Evolutionary conservation across 2,329 filamentous ascomycete genomes (phyloP), one percentile per base, ranked within the genome.

Genomic region (Penicillium sp.): DNA sequence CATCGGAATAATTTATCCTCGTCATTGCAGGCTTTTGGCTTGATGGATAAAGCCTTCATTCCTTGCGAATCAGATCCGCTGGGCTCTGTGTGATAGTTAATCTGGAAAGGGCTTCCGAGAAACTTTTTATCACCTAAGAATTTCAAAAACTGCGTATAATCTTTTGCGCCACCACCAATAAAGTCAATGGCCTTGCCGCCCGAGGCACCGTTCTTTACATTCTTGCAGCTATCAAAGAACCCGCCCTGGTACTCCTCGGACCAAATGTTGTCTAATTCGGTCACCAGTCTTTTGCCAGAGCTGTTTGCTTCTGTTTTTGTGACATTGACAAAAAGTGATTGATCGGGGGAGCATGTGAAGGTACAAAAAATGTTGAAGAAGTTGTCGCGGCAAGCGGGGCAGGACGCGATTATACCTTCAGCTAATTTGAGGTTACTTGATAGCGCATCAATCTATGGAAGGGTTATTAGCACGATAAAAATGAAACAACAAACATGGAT

Each of bases 321-420:
- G 40, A 99, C 85, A 67, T 99, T 99, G 70, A 99, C 80, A 69
- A 99, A 99, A 0, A 96, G 79, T 0, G 91, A 97, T 72, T 99
- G 94, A 67, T 99, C 89, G 6, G 95, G 93, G 4, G 94, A 99
- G 78, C 95, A 99, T 2, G 92, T 97, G 69, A 99, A 97, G 4
- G 91, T 95, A 77, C 94, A 99, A 74, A 99, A 99, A 41, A 95
- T 81, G 77, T 99, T 96, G 80, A 90, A 97, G 79, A 99, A 99
- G 79, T 99, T 99, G 66, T 92, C 88, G 74, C 94, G 96, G 82
- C 94, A 99, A 30, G 95, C 94, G 1, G 94, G 94, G 71, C 94
- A 99, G 9, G 91, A 91, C 26, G 91, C 87, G 70, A 99, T 91
- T 68, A 99, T 88, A 55, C 88, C 86, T 64, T 92, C 91, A 2